Evolutionary conservation across 169 alveolate genomes (phyloP), one percentile per base, ranked within the genome.

Genomic region (Amoebophrya sp.): DNA sequence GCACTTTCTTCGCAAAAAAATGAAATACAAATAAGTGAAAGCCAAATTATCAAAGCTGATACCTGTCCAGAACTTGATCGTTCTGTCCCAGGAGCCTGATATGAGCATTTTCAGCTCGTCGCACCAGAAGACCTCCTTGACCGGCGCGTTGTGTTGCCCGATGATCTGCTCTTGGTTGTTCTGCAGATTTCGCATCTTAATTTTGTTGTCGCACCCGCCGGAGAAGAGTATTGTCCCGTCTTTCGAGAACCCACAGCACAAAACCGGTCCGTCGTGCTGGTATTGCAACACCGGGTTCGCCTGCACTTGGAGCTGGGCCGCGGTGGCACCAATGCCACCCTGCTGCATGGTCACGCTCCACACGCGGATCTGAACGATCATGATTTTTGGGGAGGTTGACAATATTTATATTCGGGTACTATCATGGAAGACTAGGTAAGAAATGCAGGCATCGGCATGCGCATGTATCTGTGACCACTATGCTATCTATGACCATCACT

Each of bases 181-280:
- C 29, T 77, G 92, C 89, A 92, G 92, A 41, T 92, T 92, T 38
- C 91, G 93, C 93, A 77, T 77, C 40, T 92, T 40, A 10, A 92
- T 93, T 93, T 94, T 94, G 92, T 94, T 94, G 90, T 94, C 96
- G 39, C 96, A 94, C 89, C 96, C 96, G 23, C 95, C 96, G 39
- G 94, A 90, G 90, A 94, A 93, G 39, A 94, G 89, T n/a, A 93
- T 93, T 77, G 94, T 93, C 38, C 94, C 94, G 77, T 94, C 96
- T 29, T 93, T 93, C 66, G 94, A 92, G 55, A 94, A 93, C 40
- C 92, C 94, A 53, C 95, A 93, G 89, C 93, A 94, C 88, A 94
- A 89, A 39, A 94, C 96, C 1, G 96, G 96, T 2, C 95, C 96
- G 77, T 93, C 93, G 40, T 94, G 96, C 88, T 92, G 92, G 92